Evolutionary conservation across 1,284 basidiomycete genomes (phyloP).

Genomic region (Ganoderma leucocontextum): DNA sequence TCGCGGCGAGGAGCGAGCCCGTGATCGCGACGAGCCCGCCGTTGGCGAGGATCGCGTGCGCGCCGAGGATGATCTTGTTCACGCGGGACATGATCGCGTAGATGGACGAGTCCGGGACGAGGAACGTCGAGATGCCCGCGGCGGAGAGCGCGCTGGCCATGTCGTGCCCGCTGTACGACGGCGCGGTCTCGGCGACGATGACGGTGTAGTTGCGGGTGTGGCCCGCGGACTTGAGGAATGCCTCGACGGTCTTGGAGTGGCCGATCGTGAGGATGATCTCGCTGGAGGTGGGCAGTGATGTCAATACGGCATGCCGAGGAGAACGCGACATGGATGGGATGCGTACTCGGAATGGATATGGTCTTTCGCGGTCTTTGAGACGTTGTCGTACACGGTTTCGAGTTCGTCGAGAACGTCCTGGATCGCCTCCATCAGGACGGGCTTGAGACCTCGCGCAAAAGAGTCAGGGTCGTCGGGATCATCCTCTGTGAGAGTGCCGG

Average conservation of each 20-base stretch:
- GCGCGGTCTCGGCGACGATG: conserved; percentile 95
- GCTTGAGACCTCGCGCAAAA: conserved; percentile 75
- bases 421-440: conserved; percentile 89
- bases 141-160: conserved; percentile 85
- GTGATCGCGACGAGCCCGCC: conserved; percentile 93
- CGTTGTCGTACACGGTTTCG: conserved; percentile 94
- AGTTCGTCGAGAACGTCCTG: conserved; percentile 95
- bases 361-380: conserved; percentile 94
- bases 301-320: background rate
- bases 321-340: background rate
- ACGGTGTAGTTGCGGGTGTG: conserved; percentile 95
- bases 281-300: conserved; percentile 50
- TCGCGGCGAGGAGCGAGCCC: conserved; percentile 85
- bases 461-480: conserved; percentile 78
- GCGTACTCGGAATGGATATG: conserved; percentile 97
- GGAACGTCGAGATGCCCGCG: conserved; percentile 89
- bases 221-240: conserved; percentile 91
- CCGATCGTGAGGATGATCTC: conserved; percentile 97
- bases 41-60: conserved; percentile 94
- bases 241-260: conserved; percentile 93
- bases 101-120: conserved; percentile 95
- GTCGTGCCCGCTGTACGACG: conserved; percentile 88
- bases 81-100: conserved; percentile 97
- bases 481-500: conserved; percentile 66
- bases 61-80: conserved; percentile 94